Evolutionary conservation across 2,329 filamentous ascomycete genomes (phyloP).

Genomic region (Decorospora gaudefroyi): DNA sequence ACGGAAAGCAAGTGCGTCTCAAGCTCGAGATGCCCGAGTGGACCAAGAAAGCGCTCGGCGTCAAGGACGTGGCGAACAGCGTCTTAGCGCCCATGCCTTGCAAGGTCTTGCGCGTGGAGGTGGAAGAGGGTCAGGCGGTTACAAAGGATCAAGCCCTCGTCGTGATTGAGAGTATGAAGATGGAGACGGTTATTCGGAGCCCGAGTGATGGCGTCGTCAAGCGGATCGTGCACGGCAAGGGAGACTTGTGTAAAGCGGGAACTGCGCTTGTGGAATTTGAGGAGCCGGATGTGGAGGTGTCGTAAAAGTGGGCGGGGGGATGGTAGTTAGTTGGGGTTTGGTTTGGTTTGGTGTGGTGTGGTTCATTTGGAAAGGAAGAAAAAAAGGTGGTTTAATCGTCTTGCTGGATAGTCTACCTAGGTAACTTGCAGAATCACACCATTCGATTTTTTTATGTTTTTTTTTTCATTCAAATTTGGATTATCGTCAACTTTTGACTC

Average conservation of each 20-base stretch:
- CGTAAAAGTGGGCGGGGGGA: too few species aligned
- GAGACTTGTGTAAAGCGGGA: conserved; percentile 53
- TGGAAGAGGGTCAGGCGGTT: conserved; percentile 78
- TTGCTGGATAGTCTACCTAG: too few species aligned
- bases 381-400: too few species aligned
- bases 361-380: too few species aligned
- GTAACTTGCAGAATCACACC: too few species aligned
- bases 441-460: too few species aligned
- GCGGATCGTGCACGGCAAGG: conserved; percentile 55
- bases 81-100: conserved; percentile 96
- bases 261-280: conserved; percentile 48
- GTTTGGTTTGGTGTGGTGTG: too few species aligned
- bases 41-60: conserved; percentile 84
- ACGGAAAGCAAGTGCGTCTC: conserved; percentile 62
- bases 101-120: conserved; percentile 90
- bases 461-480: too few species aligned
- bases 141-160: conserved; percentile 85
- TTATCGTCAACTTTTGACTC: too few species aligned
- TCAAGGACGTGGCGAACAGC: conserved; percentile 78
- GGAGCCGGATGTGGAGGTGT: conserved; percentile 19
- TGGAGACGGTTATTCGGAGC: conserved; percentile 60
- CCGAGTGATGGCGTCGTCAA: conserved; percentile 55
- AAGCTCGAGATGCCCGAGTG: conserved; percentile 67
- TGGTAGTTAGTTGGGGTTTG: too few species aligned
- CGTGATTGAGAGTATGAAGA: conserved; percentile 64